Percentiles rank a stretch among this genome's conserved stretches.
Conservation (phyloP, 1,139 yeast genomes). For the Saccharomyces uvarum region DNA sequence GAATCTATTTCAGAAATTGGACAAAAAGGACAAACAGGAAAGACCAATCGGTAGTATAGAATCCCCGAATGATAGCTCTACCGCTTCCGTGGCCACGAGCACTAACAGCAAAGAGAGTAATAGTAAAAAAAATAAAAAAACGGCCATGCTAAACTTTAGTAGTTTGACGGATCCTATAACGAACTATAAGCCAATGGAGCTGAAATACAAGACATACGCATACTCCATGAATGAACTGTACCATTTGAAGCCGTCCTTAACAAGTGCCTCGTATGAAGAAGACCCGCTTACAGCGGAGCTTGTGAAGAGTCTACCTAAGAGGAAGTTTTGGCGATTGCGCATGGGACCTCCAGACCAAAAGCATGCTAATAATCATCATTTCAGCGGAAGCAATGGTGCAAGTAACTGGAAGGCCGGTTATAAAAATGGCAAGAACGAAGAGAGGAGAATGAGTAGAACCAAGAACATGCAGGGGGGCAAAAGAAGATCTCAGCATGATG, state of each 20-base stretch:
- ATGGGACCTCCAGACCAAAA: constrained; percentile 20
- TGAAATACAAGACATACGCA: constrained; percentile 11
- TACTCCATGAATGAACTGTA: constrained; percentile 23
- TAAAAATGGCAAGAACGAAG: constrained; percentile 13
- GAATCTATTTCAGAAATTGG: not conserved
- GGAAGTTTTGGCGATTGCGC: constrained; percentile 30
- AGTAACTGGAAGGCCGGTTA: constrained; percentile 2
- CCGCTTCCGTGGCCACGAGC: not conserved
- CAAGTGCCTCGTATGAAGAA: not conserved
- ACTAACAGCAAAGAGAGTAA: not conserved
- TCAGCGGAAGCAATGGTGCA: constrained; percentile 7
- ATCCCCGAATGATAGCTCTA: not conserved
- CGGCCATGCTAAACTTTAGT: not conserved
- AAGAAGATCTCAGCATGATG: not conserved
- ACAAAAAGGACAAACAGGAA: not conserved
- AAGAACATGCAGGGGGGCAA: constrained; percentile 1
- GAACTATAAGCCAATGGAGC: constrained; percentile 19
- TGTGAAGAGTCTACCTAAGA: constrained; percentile 21
- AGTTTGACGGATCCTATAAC: constrained; percentile 2
- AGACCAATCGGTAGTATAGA: not conserved
- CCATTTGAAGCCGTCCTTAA: not conserved
- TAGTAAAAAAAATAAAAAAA: not conserved
- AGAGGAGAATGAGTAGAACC: constrained; percentile 1
- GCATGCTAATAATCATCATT: constrained; percentile 5
- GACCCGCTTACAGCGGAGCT: not conserved